Evolutionary conservation across 768 basidiomycete species (phyloP).

Genomic region (Pisolithus tinctorius): DNA sequence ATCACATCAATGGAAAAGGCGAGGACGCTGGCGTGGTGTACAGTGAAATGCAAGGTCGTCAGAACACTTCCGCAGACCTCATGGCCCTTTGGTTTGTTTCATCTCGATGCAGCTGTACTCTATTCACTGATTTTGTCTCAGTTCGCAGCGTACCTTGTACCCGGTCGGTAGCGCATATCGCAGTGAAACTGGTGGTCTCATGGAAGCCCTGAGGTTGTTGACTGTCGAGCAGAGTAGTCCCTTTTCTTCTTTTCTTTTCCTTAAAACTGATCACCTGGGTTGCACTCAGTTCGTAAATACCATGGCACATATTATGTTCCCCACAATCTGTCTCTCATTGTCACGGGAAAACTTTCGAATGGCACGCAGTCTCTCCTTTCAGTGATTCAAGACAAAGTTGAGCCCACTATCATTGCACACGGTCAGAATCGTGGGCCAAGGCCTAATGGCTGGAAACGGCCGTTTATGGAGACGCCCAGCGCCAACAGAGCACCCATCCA

Average conservation of each 20-base stretch:
- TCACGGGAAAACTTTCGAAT: slow-evolving; percentile 78
- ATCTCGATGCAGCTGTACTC: neutral
- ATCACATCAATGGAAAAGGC: slow-evolving; percentile 87
- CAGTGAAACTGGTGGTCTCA: slow-evolving; percentile 94
- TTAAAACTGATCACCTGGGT: slow-evolving; percentile 10
- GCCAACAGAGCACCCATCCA: slow-evolving; percentile 50
- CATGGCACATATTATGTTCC: slow-evolving; percentile 89
- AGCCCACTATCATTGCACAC: slow-evolving; percentile 75
- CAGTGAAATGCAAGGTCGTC: slow-evolving; percentile 93
- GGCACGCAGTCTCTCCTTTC: slow-evolving; percentile 71
- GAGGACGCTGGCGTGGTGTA: slow-evolving; percentile 95
- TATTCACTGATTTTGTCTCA: slow-evolving; percentile 24
- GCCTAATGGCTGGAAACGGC: slow-evolving; percentile 85
- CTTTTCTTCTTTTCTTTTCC: slow-evolving; percentile 1
- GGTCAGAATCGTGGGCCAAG: slow-evolving; percentile 61
- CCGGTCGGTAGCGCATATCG: slow-evolving; percentile 81
- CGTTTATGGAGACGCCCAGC: slow-evolving; percentile 85
- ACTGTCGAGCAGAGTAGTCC: slow-evolving; percentile 80
- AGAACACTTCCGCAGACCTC: slow-evolving; percentile 87
- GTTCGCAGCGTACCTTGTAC: slow-evolving; percentile 75
- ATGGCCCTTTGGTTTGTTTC: slow-evolving; percentile 73
- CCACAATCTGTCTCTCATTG: slow-evolving; percentile 85
- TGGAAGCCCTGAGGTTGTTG: slow-evolving; percentile 83
- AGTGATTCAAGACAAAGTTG: slow-evolving; percentile 76
- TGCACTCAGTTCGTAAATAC: slow-evolving; percentile 70